Evolutionary conservation across 2,329 filamentous ascomycete species (phyloP).

Genomic region (Neofusicoccum laricinum): DNA sequence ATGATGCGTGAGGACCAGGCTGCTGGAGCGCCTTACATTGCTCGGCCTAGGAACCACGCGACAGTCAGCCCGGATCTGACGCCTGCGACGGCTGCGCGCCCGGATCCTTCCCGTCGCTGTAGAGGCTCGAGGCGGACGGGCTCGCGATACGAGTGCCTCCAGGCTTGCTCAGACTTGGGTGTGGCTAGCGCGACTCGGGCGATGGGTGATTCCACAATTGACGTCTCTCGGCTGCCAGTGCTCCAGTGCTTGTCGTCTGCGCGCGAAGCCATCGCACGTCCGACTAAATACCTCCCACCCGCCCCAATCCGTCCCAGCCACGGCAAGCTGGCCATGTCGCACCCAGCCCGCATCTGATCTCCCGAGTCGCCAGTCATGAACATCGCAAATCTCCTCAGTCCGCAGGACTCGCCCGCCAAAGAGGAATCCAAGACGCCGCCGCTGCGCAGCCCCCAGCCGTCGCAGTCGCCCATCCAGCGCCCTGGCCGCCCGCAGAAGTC

Average conservation of each 20-base stretch:
- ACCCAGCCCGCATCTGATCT: background rate
- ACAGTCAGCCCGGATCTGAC: background rate
- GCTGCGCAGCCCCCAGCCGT: constrained; percentile 20
- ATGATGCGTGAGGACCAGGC: constrained; percentile 19
- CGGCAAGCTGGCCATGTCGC: constrained; percentile 5
- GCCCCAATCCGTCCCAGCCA: background rate
- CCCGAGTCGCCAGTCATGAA: constrained; percentile 38
- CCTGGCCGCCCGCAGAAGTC: constrained; percentile 26
- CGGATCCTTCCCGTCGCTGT: background rate
- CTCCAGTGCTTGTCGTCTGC: background rate
- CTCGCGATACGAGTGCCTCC: no score
- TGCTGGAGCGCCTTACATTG: background rate
- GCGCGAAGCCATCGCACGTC: background rate
- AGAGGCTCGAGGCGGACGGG: no score
- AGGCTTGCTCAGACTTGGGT: no score
- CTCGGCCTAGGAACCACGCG: background rate
- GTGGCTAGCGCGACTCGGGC: background rate
- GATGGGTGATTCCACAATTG: constrained; percentile 3
- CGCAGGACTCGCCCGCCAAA: constrained; percentile 42
- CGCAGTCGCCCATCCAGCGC: constrained; percentile 28
- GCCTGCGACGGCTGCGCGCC: background rate
- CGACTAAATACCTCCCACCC: background rate
- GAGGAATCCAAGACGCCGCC: constrained; percentile 31
- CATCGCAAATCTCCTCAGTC: constrained; percentile 49
- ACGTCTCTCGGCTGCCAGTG: background rate